A percentile compares a stretch with the other conserved stretches of the same genome.
Evolutionary conservation across 169 alveolate species (phyloP).

Genomic region (Eimeria zaria): DNA sequence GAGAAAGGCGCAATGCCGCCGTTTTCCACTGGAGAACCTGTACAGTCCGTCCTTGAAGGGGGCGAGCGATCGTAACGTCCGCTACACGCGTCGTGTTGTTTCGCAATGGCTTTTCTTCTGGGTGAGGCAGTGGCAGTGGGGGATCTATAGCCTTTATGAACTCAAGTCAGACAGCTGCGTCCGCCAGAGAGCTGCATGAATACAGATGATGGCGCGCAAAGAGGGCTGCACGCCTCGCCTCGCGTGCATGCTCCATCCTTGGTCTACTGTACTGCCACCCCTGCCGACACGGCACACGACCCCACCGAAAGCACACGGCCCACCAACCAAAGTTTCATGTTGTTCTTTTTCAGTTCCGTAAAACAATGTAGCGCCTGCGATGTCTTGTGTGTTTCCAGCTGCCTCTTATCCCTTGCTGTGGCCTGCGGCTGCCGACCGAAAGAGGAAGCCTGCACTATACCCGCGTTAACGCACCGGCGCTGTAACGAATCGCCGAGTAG

Average conservation of each 20-base stretch:
- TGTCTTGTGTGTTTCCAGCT: conserved; percentile 2
- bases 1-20: neutral
- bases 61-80: conserved; percentile 67
- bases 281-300: conserved; percentile 76
- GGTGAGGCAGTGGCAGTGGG: conserved; percentile 76
- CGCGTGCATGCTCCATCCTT: conserved; percentile 71
- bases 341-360: neutral
- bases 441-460: neutral
- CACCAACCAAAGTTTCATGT: neutral
- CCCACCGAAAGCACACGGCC: conserved; percentile 49
- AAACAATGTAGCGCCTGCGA: neutral
- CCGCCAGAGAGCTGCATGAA: conserved; percentile 66
- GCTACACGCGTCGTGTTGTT: conserved; percentile 39
- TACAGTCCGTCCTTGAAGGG: conserved; percentile 24
- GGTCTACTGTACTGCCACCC: conserved; percentile 81
- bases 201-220: conserved; percentile 38
- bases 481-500: neutral
- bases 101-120: conserved; percentile 56
- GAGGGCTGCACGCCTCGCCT: conserved; percentile 80
- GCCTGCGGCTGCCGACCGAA: neutral
- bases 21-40: neutral
- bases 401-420: neutral
- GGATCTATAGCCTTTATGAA: conserved; percentile 62
- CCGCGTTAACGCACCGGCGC: conserved; percentile 4
- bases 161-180: conserved; percentile 44